Conservation (phyloP, 2,329 filamentous ascomycete species). For the Rutstroemia sp. region DNA sequence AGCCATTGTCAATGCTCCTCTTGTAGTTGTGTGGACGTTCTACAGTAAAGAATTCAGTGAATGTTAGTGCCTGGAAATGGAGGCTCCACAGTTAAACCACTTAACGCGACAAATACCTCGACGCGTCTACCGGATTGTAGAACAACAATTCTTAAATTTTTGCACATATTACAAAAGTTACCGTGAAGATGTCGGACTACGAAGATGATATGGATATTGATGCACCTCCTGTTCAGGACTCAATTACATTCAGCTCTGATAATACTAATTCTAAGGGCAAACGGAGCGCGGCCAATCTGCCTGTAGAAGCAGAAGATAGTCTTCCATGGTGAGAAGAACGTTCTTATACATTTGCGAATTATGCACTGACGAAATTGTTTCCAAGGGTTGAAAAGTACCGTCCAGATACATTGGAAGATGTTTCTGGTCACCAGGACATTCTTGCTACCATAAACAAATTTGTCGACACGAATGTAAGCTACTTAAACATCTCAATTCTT, state of each 20-base stretch:
- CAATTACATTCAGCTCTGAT: conserved; percentile 65
- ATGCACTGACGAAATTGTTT: conserved; percentile 15
- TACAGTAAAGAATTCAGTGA: too few relatives aligned
- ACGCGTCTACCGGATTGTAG: conserved; percentile 7
- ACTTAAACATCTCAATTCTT: conserved; percentile 1
- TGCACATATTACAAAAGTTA: neutral
- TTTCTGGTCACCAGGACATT: conserved; percentile 95
- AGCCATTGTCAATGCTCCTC: conserved; percentile 9
- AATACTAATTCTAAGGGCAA: conserved; percentile 76
- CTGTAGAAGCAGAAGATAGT: conserved; percentile 87
- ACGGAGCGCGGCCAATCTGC: conserved; percentile 83
- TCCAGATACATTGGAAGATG: conserved; percentile 79
- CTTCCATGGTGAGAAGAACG: conserved; percentile 66
- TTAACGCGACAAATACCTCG: conserved; percentile 8
- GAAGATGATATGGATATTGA: conserved; percentile 66
- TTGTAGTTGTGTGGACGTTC: neutral
- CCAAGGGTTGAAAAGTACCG: conserved; percentile 93
- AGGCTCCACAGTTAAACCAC: conserved; percentile 1
- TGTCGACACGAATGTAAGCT: conserved; percentile 71
- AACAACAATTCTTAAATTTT: neutral
- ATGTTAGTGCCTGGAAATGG: neutral
- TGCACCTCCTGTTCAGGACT: conserved; percentile 41
- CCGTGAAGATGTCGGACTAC: conserved; percentile 42
- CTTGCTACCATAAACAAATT: conserved; percentile 97
- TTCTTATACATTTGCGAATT: neutral